Percentiles rank a stretch among this genome's conserved stretches.
Evolutionary conservation across 129 eudicot species (phyloP).

Genomic region (Logfia minima): DNA sequence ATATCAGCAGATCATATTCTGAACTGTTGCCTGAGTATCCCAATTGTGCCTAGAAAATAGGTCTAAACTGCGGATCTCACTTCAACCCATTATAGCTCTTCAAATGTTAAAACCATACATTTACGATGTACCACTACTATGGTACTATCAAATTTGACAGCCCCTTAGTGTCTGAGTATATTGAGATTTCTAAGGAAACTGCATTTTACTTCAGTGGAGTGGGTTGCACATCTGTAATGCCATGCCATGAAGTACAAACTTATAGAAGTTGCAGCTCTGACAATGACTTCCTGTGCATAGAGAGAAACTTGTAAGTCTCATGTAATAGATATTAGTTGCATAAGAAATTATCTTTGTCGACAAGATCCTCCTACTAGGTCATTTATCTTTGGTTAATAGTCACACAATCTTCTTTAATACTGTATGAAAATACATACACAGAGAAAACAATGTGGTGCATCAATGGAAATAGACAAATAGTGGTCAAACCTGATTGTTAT

Average conservation of each 20-base stretch:
- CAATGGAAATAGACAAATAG: not conserved
- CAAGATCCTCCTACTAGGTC: conserved; percentile 6
- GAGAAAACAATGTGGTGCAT: not conserved
- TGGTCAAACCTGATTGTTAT: conserved; percentile 74
- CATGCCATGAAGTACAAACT: conserved; percentile 61
- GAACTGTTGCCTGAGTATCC: not conserved
- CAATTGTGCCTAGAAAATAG: not conserved
- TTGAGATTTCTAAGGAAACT: conserved; percentile 1
- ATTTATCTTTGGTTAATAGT: not conserved
- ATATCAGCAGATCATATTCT: conserved; percentile 18
- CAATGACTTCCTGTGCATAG: conserved; percentile 65
- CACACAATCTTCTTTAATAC: not conserved
- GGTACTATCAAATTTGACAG: conserved; percentile 22
- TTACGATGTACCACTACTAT: conserved; percentile 6
- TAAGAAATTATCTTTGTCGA: not conserved
- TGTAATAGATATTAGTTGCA: not conserved
- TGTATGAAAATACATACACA: not conserved
- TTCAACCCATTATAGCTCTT: conserved; percentile 19
- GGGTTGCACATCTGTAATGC: conserved; percentile 60
- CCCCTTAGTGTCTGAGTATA: conserved; percentile 2
- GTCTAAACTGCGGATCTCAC: not conserved
- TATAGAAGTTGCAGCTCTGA: conserved; percentile 59
- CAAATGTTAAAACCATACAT: conserved; percentile 11
- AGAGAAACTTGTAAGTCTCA: conserved; percentile 13
- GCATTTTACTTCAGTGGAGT: conserved; percentile 2